These are phyloP conservation scores for Diaporthe destruens DNA, from an alignment of 2,329 filamentous ascomycete species.

Conservation along the genomic window DNA sequence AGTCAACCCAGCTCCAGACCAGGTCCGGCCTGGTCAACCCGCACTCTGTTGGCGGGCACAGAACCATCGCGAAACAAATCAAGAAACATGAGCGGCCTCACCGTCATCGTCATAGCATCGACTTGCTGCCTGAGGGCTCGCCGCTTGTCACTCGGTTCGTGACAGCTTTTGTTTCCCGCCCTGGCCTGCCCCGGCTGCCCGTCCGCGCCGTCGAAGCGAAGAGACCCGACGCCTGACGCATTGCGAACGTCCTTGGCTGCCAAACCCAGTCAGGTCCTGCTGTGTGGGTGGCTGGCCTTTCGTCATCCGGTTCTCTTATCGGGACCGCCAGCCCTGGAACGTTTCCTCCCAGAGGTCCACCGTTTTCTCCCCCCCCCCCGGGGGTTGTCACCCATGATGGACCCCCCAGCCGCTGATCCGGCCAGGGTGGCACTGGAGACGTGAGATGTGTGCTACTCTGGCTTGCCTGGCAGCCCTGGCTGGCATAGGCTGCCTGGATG, in stretches of 20 bases:
- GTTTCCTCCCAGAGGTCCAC: conserved; percentile 26
- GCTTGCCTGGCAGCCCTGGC: background rate
- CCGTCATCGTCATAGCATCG: conserved; percentile 26
- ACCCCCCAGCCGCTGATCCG: conserved; percentile 32
- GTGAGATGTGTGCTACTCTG: conserved; percentile 21
- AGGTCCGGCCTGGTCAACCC: conserved; percentile 7
- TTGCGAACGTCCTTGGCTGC: conserved; percentile 23
- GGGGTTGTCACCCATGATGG: conserved; percentile 5
- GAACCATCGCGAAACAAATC: conserved; percentile 13
- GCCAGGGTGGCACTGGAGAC: conserved; percentile 30
- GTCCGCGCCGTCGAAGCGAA: conserved; percentile 27
- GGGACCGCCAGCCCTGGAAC: conserved; percentile 23
- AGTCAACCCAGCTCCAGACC: background rate
- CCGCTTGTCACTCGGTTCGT: conserved; percentile 19
- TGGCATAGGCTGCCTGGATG: background rate
- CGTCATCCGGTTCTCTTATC: conserved; percentile 32
- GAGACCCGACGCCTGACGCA: conserved; percentile 24
- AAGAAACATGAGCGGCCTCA: conserved; percentile 14
- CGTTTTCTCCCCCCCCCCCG: conserved; percentile 32
- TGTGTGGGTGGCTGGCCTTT: conserved; percentile 21
- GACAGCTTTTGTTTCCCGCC: conserved; percentile 35
- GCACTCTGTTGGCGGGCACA: conserved; percentile 3
- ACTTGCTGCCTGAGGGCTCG: background rate
- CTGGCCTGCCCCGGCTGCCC: conserved; percentile 24
- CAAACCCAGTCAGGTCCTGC: conserved; percentile 4